Conservation (phyloP, 768 basidiomycete species). For the Naematelia aurantialba region DNA sequence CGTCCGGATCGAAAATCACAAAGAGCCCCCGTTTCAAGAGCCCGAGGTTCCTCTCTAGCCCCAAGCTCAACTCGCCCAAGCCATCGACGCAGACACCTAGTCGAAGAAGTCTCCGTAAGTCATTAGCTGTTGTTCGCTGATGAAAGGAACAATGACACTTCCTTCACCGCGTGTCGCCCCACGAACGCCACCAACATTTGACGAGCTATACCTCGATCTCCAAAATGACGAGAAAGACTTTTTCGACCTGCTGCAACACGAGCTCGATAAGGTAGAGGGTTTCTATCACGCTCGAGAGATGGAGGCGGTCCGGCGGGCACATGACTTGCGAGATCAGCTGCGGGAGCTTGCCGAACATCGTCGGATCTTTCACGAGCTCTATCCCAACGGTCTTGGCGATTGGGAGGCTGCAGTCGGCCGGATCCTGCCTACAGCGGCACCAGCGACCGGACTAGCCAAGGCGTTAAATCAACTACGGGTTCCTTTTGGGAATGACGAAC, state of each 20-base stretch:
- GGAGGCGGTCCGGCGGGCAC: constrained; percentile 54
- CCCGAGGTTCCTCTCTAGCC: constrained; percentile 14
- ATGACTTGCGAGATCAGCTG: constrained; percentile 65
- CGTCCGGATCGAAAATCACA: background rate
- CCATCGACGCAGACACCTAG: background rate
- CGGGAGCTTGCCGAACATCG: constrained; percentile 69
- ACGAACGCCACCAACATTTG: constrained; percentile 37
- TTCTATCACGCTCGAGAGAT: constrained; percentile 74
- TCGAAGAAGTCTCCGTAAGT: constrained; percentile 27
- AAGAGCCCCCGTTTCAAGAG: constrained; percentile 11
- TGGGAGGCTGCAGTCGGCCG: constrained; percentile 38
- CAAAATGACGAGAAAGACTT: constrained; percentile 65
- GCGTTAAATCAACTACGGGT: constrained; percentile 17
- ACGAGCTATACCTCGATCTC: constrained; percentile 56
- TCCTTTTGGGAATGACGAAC: constrained; percentile 2
- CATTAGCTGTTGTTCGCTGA: background rate
- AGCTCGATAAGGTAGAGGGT: constrained; percentile 77
- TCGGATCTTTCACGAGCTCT: constrained; percentile 50
- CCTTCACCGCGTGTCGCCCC: constrained; percentile 18
- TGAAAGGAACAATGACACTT: constrained; percentile 33
- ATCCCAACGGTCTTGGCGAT: constrained; percentile 37
- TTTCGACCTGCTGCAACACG: constrained; percentile 69
- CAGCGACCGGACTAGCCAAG: constrained; percentile 9
- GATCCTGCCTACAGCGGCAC: constrained; percentile 21
- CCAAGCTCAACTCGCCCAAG: background rate